These are phyloP conservation scores for Entomortierella beljakovae DNA, from an alignment of 192 early-diverging fungal genomes.

Conservation along the genomic window DNA sequence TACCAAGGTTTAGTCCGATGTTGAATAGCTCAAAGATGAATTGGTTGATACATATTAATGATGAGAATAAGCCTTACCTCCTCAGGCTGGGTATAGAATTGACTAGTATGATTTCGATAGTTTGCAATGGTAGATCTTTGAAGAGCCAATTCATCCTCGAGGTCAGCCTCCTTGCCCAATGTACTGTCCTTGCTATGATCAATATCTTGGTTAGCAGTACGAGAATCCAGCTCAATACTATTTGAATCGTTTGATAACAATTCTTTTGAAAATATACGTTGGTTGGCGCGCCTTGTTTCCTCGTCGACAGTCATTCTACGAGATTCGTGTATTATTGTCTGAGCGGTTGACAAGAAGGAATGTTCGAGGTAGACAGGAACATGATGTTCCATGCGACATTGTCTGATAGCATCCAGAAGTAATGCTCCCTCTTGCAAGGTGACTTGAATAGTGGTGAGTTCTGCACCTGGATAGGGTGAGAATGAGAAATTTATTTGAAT, in stretches of 20 bases:
- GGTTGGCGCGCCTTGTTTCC: slow-evolving; percentile 20
- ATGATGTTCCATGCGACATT: slow-evolving; percentile 54
- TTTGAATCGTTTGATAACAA: neutral
- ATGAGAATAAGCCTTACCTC: slow-evolving; percentile 36
- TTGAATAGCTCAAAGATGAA: too few relatives aligned
- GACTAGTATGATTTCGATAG: slow-evolving; percentile 56
- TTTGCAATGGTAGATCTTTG: slow-evolving; percentile 50
- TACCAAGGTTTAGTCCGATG: too few relatives aligned
- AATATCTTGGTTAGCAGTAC: neutral
- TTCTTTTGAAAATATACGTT: slow-evolving; percentile 3
- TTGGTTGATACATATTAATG: neutral
- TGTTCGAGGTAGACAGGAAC: slow-evolving; percentile 60
- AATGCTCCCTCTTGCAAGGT: slow-evolving; percentile 53
- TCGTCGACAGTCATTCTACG: slow-evolving; percentile 29
- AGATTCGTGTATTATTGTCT: slow-evolving; percentile 51
- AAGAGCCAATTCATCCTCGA: slow-evolving; percentile 6
- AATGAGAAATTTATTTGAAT: slow-evolving; percentile 43
- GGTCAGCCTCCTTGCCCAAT: neutral
- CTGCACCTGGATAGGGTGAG: slow-evolving; percentile 44
- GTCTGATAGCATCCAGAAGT: slow-evolving; percentile 55
- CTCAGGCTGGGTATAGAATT: slow-evolving; percentile 60
- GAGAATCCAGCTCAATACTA: neutral
- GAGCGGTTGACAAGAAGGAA: slow-evolving; percentile 57
- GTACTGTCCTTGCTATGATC: neutral
- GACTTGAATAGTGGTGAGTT: slow-evolving; percentile 35